Conservation (phyloP, 2,329 filamentous ascomycete species). For the Curvularia lunata region DNA sequence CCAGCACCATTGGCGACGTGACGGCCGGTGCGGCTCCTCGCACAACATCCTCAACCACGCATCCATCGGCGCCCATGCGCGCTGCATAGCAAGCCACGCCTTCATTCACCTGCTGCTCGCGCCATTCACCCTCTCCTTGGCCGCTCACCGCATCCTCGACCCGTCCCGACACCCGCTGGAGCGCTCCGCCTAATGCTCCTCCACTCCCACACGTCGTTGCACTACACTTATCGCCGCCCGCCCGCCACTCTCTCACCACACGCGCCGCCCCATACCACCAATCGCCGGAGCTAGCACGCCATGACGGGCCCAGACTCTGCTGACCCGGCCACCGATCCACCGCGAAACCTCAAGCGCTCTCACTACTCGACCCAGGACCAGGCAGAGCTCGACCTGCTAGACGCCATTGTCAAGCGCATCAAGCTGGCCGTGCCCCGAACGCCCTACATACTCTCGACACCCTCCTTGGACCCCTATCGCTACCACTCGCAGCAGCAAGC, state of each 20-base stretch:
- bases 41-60: constrained; percentile 8
- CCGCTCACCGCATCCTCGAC: constrained; percentile 10
- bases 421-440: constrained; percentile 49
- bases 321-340: constrained; percentile 33
- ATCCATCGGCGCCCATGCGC: constrained; percentile 14
- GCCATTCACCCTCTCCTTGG: background rate
- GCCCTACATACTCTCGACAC: constrained; percentile 58
- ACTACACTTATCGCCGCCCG: constrained; percentile 12
- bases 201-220: constrained; percentile 18
- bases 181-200: constrained; percentile 26
- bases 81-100: constrained; percentile 5
- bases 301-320: constrained; percentile 43
- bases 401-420: constrained; percentile 53
- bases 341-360: constrained; percentile 38
- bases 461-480: constrained; percentile 53
- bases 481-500: constrained; percentile 52
- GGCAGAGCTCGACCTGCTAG: constrained; percentile 50
- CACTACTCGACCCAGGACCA: constrained; percentile 38
- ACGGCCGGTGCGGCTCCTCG: constrained; percentile 20
- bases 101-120: constrained; percentile 2
- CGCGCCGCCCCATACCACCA: constrained; percentile 3
- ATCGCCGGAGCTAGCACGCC: constrained; percentile 19
- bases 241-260: constrained; percentile 10
- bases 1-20: constrained; percentile 13
- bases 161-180: constrained; percentile 7